Evolutionary conservation across 306 rosid species (phyloP).

Genomic region (Abrus pulchellus): DNA sequence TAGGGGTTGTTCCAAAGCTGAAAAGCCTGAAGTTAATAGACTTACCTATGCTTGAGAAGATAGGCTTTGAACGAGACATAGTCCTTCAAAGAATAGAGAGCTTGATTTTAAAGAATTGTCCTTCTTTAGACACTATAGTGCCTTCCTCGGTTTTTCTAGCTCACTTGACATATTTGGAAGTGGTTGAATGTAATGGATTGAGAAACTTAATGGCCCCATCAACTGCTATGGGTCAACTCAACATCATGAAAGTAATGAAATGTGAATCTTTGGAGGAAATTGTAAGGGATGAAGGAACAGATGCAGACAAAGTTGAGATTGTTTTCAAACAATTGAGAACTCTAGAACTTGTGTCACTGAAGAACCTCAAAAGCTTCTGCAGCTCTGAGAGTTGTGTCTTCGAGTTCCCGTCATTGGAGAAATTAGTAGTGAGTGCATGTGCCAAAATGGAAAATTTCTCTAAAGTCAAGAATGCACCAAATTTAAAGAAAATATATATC

Average conservation of each 20-base stretch:
- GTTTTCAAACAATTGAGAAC: conserved; percentile 7
- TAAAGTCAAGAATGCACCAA: background rate
- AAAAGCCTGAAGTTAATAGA: background rate
- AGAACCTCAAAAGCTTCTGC: background rate
- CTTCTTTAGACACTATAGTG: background rate
- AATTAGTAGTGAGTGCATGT: background rate
- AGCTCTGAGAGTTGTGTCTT: background rate
- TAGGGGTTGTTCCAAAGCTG: conserved; percentile 40
- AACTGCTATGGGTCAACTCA: conserved; percentile 43
- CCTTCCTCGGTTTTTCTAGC: conserved; percentile 23
- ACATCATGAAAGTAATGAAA: background rate
- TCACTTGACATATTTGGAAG: conserved; percentile 38
- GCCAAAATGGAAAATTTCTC: background rate
- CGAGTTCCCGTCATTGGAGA: conserved; percentile 11
- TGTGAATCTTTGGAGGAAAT: background rate
- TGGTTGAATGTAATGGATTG: background rate
- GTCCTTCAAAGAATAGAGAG: conserved; percentile 9
- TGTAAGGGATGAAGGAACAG: background rate
- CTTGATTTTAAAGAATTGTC: conserved; percentile 11
- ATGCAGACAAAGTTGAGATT: background rate
- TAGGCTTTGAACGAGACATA: conserved; percentile 31
- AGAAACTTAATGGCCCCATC: conserved; percentile 5
- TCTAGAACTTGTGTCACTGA: background rate
- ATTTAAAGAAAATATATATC: background rate
- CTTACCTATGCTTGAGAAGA: background rate